Conservation (phyloP, 108 stramenopile species). For the Mayamaea pseudoterrestris region DNA sequence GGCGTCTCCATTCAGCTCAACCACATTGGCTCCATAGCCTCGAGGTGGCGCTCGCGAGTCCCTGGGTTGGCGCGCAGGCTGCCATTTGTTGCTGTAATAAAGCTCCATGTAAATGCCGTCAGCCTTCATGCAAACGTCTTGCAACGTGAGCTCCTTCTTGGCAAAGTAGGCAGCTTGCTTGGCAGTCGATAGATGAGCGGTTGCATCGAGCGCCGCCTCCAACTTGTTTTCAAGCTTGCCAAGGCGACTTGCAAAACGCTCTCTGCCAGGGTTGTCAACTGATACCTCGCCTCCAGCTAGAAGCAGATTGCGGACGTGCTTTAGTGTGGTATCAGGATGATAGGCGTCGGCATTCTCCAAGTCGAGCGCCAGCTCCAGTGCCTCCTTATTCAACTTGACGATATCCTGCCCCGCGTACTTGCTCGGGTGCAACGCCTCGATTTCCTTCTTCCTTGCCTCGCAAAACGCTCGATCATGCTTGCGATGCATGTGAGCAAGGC, state of each 20-base stretch:
- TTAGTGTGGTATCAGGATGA: background rate
- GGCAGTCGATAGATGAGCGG: background rate
- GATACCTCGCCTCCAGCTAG: background rate
- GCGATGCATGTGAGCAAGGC: no score
- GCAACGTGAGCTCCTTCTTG: background rate
- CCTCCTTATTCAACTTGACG: background rate
- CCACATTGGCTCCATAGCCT: background rate
- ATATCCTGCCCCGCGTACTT: slow-evolving; percentile 8
- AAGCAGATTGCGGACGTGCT: slow-evolving; percentile 2
- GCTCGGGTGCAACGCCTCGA: background rate
- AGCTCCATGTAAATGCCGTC: background rate
- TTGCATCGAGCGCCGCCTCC: background rate
- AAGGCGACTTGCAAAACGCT: no score
- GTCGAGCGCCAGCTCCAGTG: background rate
- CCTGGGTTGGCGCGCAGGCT: background rate
- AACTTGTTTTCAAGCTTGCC: background rate
- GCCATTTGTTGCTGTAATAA: background rate
- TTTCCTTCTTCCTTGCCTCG: background rate
- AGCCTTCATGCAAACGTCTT: background rate
- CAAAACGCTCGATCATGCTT: no score
- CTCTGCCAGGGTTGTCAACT: no score
- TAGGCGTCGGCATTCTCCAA: slow-evolving; percentile 1
- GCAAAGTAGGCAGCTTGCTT: background rate
- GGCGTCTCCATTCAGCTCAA: background rate
- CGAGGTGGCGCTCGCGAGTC: slow-evolving; percentile 1